Evolutionary conservation across 768 basidiomycete genomes (phyloP).

Genomic region (Mycena rosella): DNA sequence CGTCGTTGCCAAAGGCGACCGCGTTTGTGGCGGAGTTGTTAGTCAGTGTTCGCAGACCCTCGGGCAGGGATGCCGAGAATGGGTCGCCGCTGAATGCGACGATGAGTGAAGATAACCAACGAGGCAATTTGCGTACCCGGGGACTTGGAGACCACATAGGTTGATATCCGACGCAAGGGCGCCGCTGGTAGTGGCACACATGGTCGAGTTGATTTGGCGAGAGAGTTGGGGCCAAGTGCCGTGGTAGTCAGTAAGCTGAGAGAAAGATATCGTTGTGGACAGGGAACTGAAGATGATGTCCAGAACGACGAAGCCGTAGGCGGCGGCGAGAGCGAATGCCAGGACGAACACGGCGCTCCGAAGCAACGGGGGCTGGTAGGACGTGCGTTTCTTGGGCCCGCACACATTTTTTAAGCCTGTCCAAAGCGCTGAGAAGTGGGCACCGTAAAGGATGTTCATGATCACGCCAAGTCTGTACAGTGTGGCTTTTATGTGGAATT

Average conservation of each 20-base stretch:
- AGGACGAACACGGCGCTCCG: conserved; percentile 23
- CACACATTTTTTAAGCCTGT: conserved; percentile 15
- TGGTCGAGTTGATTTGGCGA: conserved; percentile 31
- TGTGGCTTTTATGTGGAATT: neutral
- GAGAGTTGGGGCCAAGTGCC: conserved; percentile 31
- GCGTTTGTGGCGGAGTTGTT: conserved; percentile 33
- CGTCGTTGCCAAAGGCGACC: conserved; percentile 27
- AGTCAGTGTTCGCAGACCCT: conserved; percentile 28
- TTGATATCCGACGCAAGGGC: conserved; percentile 14
- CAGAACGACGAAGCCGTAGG: conserved; percentile 15
- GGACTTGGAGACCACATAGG: conserved; percentile 25
- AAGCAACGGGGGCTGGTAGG: conserved; percentile 23
- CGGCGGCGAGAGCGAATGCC: conserved; percentile 13
- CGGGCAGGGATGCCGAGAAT: conserved; percentile 22
- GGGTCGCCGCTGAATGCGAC: neutral
- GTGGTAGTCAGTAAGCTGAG: conserved; percentile 13
- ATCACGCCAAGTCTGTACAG: conserved; percentile 25
- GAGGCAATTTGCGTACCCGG: conserved; percentile 9
- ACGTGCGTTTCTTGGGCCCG: conserved; percentile 16
- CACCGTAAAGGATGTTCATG: conserved; percentile 29
- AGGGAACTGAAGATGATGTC: conserved; percentile 14
- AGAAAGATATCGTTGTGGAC: conserved; percentile 18
- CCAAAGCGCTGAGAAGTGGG: conserved; percentile 25
- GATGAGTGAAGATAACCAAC: neutral
- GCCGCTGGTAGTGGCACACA: conserved; percentile 30